Base-by-base conservation (phyloP, 257 asterid species). In the Ilex aquifolium region DNA sequence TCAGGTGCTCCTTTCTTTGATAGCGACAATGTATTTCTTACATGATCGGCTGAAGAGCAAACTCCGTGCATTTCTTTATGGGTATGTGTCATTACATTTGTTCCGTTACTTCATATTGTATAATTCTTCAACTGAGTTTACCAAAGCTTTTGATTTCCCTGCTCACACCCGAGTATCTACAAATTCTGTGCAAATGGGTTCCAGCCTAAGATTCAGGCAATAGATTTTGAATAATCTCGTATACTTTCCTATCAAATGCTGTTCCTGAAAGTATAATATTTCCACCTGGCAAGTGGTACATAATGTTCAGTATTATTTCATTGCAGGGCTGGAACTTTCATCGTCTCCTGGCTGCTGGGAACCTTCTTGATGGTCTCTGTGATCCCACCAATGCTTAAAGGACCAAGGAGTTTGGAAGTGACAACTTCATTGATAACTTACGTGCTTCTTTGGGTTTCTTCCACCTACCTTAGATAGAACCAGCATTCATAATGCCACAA, bases 301-400 rank as follows among this genome's bases (percentile, higher is more conserved):
- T 36, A 36, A 36, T 4, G 7, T 8, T 36, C 8, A 36, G 8
- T 36, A 63, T 67, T 7, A 14, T 31, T 50, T 10, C 46, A 31
- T 13, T 72, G 73, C 96, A 93, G 99, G 85, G 92, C 85, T 31
- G 97, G 95, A 65, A 70, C 88, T 64, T 93, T 93, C 63, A 71
- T 76, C 61, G 40, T 90, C 62, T 82, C 97, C 36, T 93, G 99
- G 99, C 83, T 93, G 65, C 54, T 90, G n/a, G 99, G 99, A 59
- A 90, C 99, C 17, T 89, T 92, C 77, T 60, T 92, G 80, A 92
- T 92, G 95, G 97, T 89, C 40, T 89, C 97, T 63, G 95, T 92
- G 72, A 79, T 92, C 79, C 99, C 99, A 57, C 97, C 97, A 1
- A 63, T 89, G 69, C 88, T 87, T 57, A 85, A 80, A 77, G 96